Percentiles rank a stretch among this genome's conserved stretches.
These are phyloP conservation scores for Apophysomyces variabilis DNA, from an alignment of 371 early-diverging fungal species.

Conservation along the genomic window DNA sequence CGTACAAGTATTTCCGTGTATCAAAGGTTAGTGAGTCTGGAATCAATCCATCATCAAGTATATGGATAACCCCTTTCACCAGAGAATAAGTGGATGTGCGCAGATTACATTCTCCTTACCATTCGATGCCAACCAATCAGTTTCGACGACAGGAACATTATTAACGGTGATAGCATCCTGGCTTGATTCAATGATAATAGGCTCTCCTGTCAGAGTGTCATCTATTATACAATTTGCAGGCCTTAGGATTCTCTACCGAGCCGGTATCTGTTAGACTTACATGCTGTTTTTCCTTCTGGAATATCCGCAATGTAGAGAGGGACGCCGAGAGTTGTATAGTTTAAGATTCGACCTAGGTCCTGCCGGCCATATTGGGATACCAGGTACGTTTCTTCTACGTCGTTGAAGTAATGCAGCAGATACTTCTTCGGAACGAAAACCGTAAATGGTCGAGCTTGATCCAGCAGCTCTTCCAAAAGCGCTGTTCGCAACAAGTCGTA, in stretches of 20 bases:
- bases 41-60: slow-evolving; percentile 14
- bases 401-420: slow-evolving; percentile 39
- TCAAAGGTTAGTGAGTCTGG: slow-evolving; percentile 18
- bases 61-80: slow-evolving; percentile 24
- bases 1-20: slow-evolving; percentile 30
- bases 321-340: neutral
- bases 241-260: neutral
- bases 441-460: slow-evolving; percentile 49
- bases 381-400: slow-evolving; percentile 46
- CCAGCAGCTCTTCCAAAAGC: slow-evolving; percentile 20
- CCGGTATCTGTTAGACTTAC: neutral
- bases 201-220: slow-evolving; percentile 27
- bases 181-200: slow-evolving; percentile 27
- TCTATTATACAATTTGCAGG: slow-evolving; percentile 6
- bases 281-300: neutral
- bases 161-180: slow-evolving; percentile 15
- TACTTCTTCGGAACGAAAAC: slow-evolving; percentile 41
- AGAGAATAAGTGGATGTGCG: neutral
- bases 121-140: slow-evolving; percentile 48
- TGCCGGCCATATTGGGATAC: slow-evolving; percentile 37
- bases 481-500: slow-evolving; percentile 20
- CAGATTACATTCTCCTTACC: slow-evolving; percentile 20
- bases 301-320: neutral
- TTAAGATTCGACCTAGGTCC: slow-evolving; percentile 26
- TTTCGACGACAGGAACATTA: neutral